Evolutionary conservation across 202 grass and related monocot species (phyloP).

Genomic region (Panicum virgatum): DNA sequence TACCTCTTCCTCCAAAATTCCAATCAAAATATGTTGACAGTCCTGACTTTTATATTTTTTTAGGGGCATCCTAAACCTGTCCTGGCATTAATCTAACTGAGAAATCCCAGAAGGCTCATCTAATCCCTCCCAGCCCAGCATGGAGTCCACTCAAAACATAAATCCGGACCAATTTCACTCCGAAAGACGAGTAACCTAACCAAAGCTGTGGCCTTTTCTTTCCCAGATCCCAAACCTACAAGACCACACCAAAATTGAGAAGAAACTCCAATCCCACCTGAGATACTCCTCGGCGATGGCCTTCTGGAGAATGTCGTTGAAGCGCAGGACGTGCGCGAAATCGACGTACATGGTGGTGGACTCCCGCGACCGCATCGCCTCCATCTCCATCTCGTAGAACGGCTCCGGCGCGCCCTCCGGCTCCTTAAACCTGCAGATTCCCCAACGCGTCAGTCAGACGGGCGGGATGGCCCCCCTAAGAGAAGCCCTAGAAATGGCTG

Average conservation of each 20-base stretch:
- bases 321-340: constrained; percentile 83
- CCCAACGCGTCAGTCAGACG: background rate
- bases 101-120: background rate
- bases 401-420: constrained; percentile 55
- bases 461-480: background rate
- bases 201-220: background rate
- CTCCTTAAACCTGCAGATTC: constrained; percentile 62
- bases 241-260: background rate
- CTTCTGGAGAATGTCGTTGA: constrained; percentile 93
- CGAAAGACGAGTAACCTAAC: background rate
- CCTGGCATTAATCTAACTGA: background rate
- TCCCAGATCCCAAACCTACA: background rate
- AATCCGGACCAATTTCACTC: background rate
- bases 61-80: too few species aligned
- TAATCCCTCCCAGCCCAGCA: background rate
- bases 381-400: constrained; percentile 83
- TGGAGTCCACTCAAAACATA: background rate
- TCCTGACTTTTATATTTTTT: background rate
- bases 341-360: constrained; percentile 94
- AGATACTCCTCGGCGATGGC: constrained; percentile 96
- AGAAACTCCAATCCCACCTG: constrained; percentile 45
- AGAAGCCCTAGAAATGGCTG: constrained; percentile 25
- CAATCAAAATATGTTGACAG: background rate
- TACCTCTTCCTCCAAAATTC: background rate
- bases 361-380: constrained; percentile 78